phyloP scores from a whole-genome alignment of 345 rosid species.

The Anacardium occidentale region DNA sequence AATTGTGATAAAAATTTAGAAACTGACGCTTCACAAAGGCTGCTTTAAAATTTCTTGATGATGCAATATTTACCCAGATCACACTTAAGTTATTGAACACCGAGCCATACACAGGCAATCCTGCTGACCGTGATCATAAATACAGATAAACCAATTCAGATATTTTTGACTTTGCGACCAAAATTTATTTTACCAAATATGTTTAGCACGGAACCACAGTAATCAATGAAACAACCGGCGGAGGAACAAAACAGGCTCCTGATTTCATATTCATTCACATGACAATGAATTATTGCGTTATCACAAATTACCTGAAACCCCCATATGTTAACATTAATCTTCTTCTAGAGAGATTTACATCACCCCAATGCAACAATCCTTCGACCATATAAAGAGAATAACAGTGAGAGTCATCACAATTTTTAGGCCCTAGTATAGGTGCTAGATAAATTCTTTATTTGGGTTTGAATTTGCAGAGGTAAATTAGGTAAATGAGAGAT shows the following conservation, averaged over 20 bases:
- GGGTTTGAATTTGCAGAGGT: not conserved
- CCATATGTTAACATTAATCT: not conserved
- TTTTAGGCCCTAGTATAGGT: not conserved
- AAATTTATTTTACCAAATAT: not conserved
- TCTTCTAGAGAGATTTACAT: not conserved
- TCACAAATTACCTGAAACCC: not conserved
- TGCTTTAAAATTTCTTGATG: not conserved
- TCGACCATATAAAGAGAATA: not conserved
- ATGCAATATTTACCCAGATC: not conserved
- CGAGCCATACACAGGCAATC: not conserved
- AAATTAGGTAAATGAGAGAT: too few relatives aligned
- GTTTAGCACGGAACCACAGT: not conserved
- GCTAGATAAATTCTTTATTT: not conserved
- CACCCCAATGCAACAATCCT: not conserved
- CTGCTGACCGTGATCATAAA: not conserved
- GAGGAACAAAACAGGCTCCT: not conserved
- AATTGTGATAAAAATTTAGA: not conserved
- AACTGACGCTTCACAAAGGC: not conserved
- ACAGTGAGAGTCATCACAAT: too few relatives aligned
- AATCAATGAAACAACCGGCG: too few relatives aligned
- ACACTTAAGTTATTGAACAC: not conserved
- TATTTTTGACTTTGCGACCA: not conserved
- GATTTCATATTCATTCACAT: constrained; percentile 7
- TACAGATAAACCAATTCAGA: not conserved
- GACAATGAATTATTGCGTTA: not conserved